Evolutionary conservation across 306 rosid species (phyloP).

Genomic region (Trifolium fragiferum): DNA sequence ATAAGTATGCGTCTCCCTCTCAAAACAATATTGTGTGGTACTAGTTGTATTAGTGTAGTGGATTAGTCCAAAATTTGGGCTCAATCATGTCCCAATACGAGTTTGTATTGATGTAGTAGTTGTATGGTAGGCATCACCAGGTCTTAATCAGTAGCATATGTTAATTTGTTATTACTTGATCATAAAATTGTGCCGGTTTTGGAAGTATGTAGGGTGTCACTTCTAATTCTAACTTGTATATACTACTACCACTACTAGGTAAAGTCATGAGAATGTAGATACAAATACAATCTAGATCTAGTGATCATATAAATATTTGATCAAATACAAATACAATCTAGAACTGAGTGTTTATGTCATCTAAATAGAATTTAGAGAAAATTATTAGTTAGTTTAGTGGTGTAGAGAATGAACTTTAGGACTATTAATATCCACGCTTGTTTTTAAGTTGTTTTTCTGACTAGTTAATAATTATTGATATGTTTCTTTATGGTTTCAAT

Average conservation of each 20-base stretch:
- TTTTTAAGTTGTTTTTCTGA: too few relatives aligned
- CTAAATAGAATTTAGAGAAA: too few relatives aligned
- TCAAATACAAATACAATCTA: too few relatives aligned
- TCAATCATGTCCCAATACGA: conserved; percentile 22
- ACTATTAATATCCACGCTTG: too few relatives aligned
- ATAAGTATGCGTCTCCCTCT: neutral
- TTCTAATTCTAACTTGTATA: conserved; percentile 28
- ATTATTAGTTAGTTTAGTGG: too few relatives aligned
- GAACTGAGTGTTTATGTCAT: too few relatives aligned
- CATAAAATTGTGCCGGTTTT: conserved; percentile 34
- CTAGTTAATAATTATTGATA: too few relatives aligned
- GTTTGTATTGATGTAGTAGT: conserved; percentile 34
- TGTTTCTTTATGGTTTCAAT: too few relatives aligned
- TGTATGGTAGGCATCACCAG: conserved; percentile 38
- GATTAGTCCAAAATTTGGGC: conserved; percentile 24
- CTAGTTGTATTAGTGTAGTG: neutral
- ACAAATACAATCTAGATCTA: too few relatives aligned
- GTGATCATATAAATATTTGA: too few relatives aligned
- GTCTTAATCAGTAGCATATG: conserved; percentile 43
- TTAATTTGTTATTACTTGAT: conserved; percentile 12
- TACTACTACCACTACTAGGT: neutral
- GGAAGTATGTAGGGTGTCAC: conserved; percentile 34
- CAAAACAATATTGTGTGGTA: conserved; percentile 35
- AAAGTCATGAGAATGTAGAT: too few relatives aligned
- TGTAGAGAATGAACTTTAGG: too few relatives aligned